Percentiles rank a stretch among this genome's conserved stretches.
These are phyloP conservation scores for Solanum ossicruentum DNA, from an alignment of 257 asterid species.

Conservation along the genomic window DNA sequence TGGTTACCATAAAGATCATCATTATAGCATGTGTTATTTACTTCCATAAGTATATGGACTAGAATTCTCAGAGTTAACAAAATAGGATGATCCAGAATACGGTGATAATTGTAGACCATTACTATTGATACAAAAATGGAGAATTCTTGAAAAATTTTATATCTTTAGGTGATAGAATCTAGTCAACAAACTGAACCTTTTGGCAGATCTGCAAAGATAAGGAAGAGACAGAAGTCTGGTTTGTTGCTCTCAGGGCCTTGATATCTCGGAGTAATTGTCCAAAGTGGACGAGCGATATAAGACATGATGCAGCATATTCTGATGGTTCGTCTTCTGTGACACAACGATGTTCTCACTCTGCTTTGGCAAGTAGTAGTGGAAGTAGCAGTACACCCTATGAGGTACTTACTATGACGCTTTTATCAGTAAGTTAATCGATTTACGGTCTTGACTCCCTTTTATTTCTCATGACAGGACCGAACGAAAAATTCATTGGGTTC, in stretches of 20 bases:
- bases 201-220: conserved; percentile 73
- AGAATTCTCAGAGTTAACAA: neutral
- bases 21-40: neutral
- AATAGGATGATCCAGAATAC: neutral
- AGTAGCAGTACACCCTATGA: conserved; percentile 26
- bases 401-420: conserved; percentile 31
- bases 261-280: conserved; percentile 29
- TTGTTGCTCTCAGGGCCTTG: conserved; percentile 44
- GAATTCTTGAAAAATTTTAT: neutral
- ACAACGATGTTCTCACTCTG: conserved; percentile 27
- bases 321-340: conserved; percentile 32
- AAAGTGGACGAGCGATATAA: conserved; percentile 33
- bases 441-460: conserved; percentile 3
- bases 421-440: neutral
- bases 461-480: conserved; percentile 25
- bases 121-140: neutral
- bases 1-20: neutral
- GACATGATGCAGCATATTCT: conserved; percentile 23
- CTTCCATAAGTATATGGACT: neutral
- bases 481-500: conserved; percentile 12
- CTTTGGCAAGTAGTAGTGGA: conserved; percentile 25
- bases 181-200: neutral
- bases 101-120: neutral
- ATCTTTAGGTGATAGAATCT: neutral
- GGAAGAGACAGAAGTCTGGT: conserved; percentile 71